Evolutionary conservation across 1,284 basidiomycete genomes (phyloP), one percentile per base, ranked within the genome.

Genomic region (Cutaneotrichosporon mucoides): DNA sequence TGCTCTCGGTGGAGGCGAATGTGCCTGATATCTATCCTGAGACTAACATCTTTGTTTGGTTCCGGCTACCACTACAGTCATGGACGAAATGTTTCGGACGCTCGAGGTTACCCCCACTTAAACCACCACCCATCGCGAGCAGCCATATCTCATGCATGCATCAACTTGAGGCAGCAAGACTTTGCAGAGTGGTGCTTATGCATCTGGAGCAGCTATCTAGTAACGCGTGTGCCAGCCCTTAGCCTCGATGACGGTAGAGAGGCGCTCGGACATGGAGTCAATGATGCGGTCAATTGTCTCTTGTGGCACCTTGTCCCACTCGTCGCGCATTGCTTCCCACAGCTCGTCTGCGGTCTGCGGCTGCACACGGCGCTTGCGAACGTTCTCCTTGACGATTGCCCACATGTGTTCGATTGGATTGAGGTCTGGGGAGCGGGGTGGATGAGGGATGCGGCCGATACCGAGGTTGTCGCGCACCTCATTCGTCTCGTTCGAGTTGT

Each of bases 1-100:
- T n/a, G n/a, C n/a, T n/a, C n/a, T n/a, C n/a, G 40, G 51, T 43
- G 41, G 51, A 24, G 24, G 24, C 24, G 24, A 24, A 2, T 43
- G 45, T 54, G 41, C 45, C 36, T 55, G 53, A 34, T 37, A 48
- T 48, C 9, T 10, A 12, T 24, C 4, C 15, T 50, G n/a, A 49
- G 34, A 3, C 47, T 50, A 35, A 56, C 33, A 38, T 1, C 10
- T n/a, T 56, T 56, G 55, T 56, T 56, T 56, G 55, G 55, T 56
- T 56, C 55, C 55, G n/a, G 5, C 8, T 2, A 12, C 35, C 13
- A 36, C 44, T 33, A 24, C n/a, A n/a, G n/a, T n/a, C n/a, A n/a
- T n/a, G n/a, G n/a, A n/a, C n/a, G n/a, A n/a, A n/a, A n/a, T n/a
- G n/a, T n/a, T n/a, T n/a, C n/a, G n/a, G n/a, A n/a, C n/a, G n/a